A percentile compares a stretch with the other conserved stretches of the same genome.
Conservation (phyloP, 306 rosid species). For the Sechiopsis laciniata region DNA sequence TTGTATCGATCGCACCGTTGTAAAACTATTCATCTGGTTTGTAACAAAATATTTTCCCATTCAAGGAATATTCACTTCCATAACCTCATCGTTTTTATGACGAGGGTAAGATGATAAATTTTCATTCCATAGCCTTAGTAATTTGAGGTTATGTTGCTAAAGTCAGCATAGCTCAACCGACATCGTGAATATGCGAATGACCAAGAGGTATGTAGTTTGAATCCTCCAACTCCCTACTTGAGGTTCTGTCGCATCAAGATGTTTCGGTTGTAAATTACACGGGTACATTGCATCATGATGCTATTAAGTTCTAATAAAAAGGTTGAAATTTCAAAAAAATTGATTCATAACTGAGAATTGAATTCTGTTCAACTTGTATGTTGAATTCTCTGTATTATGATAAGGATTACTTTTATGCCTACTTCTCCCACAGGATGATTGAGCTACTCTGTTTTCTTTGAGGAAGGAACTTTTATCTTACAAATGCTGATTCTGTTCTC, state of each 20-base stretch:
- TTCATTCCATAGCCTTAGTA: background rate
- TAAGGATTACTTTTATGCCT: background rate
- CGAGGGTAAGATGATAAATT: background rate
- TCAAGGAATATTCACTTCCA: background rate
- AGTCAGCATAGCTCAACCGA: no score
- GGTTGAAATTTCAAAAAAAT: background rate
- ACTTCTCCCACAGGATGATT: background rate
- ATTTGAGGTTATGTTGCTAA: background rate
- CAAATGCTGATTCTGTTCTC: background rate
- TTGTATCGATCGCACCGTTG: constrained; percentile 61
- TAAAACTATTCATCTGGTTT: constrained; percentile 64
- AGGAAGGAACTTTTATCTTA: background rate
- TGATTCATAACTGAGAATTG: background rate
- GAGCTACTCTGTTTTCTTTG: background rate
- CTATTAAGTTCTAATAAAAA: background rate
- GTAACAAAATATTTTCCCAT: background rate
- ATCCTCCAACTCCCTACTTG: background rate
- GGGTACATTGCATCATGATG: background rate
- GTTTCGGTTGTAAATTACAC: background rate
- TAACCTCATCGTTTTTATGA: background rate
- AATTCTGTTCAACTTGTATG: background rate
- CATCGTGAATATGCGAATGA: no score
- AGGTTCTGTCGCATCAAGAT: background rate
- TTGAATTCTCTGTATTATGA: background rate
- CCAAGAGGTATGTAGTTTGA: no score